Evolutionary conservation across 768 basidiomycete species (phyloP), one percentile per base, ranked within the genome.

Genomic region (Phaffia australis): DNA sequence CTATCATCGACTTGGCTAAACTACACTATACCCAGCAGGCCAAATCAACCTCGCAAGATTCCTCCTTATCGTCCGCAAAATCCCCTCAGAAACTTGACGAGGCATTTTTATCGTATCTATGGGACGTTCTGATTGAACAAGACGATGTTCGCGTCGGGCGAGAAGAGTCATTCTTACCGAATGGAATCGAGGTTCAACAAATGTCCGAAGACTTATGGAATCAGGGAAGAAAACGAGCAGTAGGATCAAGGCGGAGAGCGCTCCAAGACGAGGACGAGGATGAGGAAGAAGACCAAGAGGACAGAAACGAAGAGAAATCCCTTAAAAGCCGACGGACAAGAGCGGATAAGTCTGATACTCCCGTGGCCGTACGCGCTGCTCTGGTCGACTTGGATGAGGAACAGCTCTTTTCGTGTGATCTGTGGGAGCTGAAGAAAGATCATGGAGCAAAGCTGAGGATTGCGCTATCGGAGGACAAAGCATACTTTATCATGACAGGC

Each of bases 71-170:
- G 5, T 23, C 63, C 47, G 46, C 52, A 42, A 42, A 42, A n/a
- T 56, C 63, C 18, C 16, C 52, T 29, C 54, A 56, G 27, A 29
- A 42, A 29, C 55, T 64, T 47, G 63, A 64, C 42, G 50, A 29
- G 27, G 35, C 50, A 21, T 64, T 54, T 54, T 56, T 64, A 25
- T 56, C 54, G 27, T 64, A 47, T 48, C 18, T 64, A 8, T 64
- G 63, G 63, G 32, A 51, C 8, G 32, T 52, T 9, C 52, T 64
- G 46, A 57, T 56, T 32, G 54, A 64, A 18, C 63, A 64, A 55
- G 54, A 64, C 1, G 55, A 51, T n/a, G 63, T 64, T 48, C 18
- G 55, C 42, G 63, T 64, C 8, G 63, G 63, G n/a, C 46, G 51
- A 27, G 35, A 42, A 42, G 35, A 42, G 11, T 42, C 35, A 11